Base-by-base conservation (phyloP, 1,284 basidiomycete genomes). In the Fomitopsis pinicola region DNA sequence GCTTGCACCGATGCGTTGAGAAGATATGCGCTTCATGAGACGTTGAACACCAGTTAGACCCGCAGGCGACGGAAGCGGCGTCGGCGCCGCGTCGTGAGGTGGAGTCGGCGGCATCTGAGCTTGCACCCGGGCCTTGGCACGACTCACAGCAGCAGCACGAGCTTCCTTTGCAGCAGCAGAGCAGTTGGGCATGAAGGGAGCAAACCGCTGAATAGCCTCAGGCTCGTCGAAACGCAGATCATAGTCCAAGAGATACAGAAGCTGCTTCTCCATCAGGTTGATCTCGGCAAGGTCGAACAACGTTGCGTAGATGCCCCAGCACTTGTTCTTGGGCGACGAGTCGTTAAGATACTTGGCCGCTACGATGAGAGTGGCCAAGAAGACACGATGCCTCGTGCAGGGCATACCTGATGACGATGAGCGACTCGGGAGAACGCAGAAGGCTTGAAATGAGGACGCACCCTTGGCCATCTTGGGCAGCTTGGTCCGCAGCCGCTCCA, bases 271-370 rank as follows among this genome's bases (percentile, higher is more conserved):
- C 96, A 98, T 98, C 67, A 96, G 81, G 77, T 97, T 98, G 76
- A 98, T 86, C 76, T 92, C 89, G n/a, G 78, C 75, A 58, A 85
- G 76, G 68, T 86, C 81, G 72, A 91, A 92, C 73, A 96, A 85
- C 63, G 81, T 78, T 22, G 89, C 92, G 75, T 96, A 94, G 59
- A 77, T 73, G 59, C 86, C 83, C 95, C 95, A 98, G 80, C 98
- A 94, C 76, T 88, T 87, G 81, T 98, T 98, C 82, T 97, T 98
- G 15, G 93, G 93, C 46, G 89, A 90, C 35, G 93, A 94, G 78
- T 98, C 96, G 78, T 99, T 98, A 71, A 98, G 86, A 77, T 98
- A 98, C 79, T 99, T 99, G 68, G 95, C 92, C 35, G 97, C 91
- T 55, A 96, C 92, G 75, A 99, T 98, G 70, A 98, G 87, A 0